These are phyloP conservation scores for Ajuga chamaepitys DNA, from an alignment of 257 asterid species.

Conservation along the genomic window DNA sequence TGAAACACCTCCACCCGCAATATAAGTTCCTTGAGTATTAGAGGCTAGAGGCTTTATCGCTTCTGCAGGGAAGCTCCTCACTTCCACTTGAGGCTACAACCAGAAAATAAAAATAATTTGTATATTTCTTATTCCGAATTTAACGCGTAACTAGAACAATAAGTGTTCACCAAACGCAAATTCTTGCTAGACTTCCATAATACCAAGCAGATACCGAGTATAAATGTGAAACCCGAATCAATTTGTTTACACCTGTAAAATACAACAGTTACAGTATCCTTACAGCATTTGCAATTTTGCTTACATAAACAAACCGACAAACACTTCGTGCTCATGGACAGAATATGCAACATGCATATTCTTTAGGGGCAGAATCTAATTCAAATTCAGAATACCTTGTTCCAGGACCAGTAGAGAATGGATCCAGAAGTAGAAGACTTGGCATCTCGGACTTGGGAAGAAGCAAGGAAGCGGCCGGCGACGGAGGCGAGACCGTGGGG, in stretches of 20 bases:
- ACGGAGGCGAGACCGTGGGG: conserved; percentile 62
- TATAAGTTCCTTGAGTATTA: conserved; percentile 62
- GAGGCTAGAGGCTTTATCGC: conserved; percentile 57
- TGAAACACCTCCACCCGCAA: conserved; percentile 79
- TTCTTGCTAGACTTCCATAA: background rate
- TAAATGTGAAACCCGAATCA: conserved; percentile 1
- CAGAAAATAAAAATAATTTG: background rate
- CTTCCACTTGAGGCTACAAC: conserved; percentile 81
- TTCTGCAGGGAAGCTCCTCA: conserved; percentile 79
- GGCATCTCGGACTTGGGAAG: conserved; percentile 69
- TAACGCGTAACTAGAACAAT: too few species aligned
- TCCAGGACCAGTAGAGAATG: conserved; percentile 82
- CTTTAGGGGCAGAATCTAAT: background rate
- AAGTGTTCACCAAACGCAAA: background rate
- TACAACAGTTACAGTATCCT: too few species aligned
- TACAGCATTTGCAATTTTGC: too few species aligned
- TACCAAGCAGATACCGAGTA: background rate
- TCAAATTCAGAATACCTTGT: conserved; percentile 38
- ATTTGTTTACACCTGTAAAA: too few species aligned
- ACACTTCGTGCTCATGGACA: too few species aligned
- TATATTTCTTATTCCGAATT: background rate
- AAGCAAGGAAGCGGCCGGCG: conserved; percentile 69
- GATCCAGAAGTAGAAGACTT: conserved; percentile 63
- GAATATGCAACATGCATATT: too few species aligned
- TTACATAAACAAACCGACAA: too few species aligned